phyloP scores from a whole-genome alignment of 1,139 yeast genomes.

The Blastobotrys illinoisensis region DNA sequence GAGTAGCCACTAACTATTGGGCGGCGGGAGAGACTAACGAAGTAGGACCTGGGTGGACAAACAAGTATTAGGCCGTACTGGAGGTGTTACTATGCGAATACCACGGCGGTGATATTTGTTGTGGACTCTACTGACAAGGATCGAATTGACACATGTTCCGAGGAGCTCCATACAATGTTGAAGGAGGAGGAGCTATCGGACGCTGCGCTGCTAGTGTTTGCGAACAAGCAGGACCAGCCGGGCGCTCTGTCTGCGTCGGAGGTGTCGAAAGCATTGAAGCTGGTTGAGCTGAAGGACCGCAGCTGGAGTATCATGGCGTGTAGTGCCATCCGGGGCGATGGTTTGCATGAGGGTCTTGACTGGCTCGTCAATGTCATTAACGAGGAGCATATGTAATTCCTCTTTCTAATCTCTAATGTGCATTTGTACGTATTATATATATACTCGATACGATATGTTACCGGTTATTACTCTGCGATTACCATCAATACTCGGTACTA shows the following conservation, averaged over 20 bases:
- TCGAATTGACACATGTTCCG: constrained; percentile 79
- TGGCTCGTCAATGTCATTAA: constrained; percentile 96
- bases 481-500: too few species aligned
- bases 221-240: constrained; percentile 95
- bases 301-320: constrained; percentile 98
- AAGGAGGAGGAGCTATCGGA: constrained; percentile 88
- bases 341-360: constrained; percentile 90
- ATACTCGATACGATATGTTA: background rate
- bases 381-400: constrained; percentile 47
- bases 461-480: too few species aligned
- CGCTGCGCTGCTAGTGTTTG: constrained; percentile 87
- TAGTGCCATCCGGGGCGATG: constrained; percentile 94
- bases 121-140: constrained; percentile 97
- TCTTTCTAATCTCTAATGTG: background rate
- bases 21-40: background rate
- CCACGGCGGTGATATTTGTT: constrained; percentile 93
- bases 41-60: constrained; percentile 93
- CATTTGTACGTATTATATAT: background rate
- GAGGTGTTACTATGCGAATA: constrained; percentile 94
- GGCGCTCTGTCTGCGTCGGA: constrained; percentile 95
- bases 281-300: constrained; percentile 87
- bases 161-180: constrained; percentile 87
- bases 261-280: constrained; percentile 78
- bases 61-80: constrained; percentile 95
- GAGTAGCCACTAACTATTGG: constrained; percentile 11